Conservation (phyloP, 2,329 filamentous ascomycete genomes). For the Aureobasidium leucospermi region DNA sequence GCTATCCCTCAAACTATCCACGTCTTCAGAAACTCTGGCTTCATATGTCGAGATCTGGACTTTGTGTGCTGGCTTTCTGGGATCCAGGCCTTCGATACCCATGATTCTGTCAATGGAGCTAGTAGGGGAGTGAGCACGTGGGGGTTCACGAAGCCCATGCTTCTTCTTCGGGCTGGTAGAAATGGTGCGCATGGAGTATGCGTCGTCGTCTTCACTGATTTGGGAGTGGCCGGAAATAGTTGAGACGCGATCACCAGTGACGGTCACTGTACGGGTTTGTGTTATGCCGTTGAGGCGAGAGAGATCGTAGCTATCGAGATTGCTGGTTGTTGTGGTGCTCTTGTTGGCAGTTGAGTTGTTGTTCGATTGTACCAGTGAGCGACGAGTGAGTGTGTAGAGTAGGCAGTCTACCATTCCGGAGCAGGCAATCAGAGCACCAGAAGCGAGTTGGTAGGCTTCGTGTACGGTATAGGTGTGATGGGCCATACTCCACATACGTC, state of each 20-base stretch:
- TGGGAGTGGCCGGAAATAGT: neutral
- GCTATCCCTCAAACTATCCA: neutral
- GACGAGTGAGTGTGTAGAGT: constrained; percentile 51
- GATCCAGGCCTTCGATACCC: neutral
- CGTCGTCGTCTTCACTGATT: neutral
- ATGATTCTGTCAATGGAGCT: constrained; percentile 1
- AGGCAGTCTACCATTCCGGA: constrained; percentile 54
- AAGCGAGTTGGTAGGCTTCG: constrained; percentile 40
- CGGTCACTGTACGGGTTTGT: constrained; percentile 23
- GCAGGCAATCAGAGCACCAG: constrained; percentile 50
- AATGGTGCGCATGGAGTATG: constrained; percentile 1
- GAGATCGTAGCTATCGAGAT: constrained; percentile 4
- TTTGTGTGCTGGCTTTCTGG: neutral
- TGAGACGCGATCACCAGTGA: constrained; percentile 13
- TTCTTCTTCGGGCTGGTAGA: neutral
- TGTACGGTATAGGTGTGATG: constrained; percentile 31
- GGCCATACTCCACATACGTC: constrained; percentile 57
- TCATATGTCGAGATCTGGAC: constrained; percentile 9
- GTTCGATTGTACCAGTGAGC: constrained; percentile 40
- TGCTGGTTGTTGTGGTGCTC: neutral
- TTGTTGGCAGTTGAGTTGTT: neutral
- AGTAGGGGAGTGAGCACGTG: neutral
- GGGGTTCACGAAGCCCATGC: neutral
- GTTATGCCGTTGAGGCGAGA: constrained; percentile 20
- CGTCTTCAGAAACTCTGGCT: neutral